Evolutionary conservation across 2,329 filamentous ascomycete genomes (phyloP), one percentile per base, ranked within the genome.

Genomic region (Phyllosticta ampelicida): DNA sequence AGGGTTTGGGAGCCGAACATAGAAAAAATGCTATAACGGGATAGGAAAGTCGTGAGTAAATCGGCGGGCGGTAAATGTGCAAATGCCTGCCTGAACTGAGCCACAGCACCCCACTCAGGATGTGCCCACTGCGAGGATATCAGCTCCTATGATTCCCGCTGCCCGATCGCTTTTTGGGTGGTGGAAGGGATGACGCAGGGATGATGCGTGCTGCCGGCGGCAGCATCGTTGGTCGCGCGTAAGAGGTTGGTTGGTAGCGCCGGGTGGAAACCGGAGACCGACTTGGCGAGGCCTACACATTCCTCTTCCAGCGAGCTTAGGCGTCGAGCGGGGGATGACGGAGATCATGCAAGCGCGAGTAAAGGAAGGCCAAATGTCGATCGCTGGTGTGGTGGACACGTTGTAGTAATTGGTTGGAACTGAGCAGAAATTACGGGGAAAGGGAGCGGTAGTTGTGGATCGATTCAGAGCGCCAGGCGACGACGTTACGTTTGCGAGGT

Each of bases 11-110:
- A 16, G 36, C 36, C 16, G 6, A 95, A 28, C 86, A 91, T 1
- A 87, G 89, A 63, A 88, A 91, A 66, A 94, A 99, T 11, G 13
- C 9, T 4, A 36, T 11, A 36, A 36, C 9, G 13, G 13, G 13
- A n/a, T n/a, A 44, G 36, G 36, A 44, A 44, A 44, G 36, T 44
- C 36, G 36, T 44, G 36, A n/a, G 36, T 44, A 44, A n/a, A 44
- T 44, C 36, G 36, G 36, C 36, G n/a, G 36, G n/a, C 36, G 36
- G 36, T 44, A 44, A 44, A 44, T 44, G 36, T 44, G 36, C 36
- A 44, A 44, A 44, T n/a, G 36, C 36, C 36, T n/a, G 36, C 36
- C 36, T 44, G 36, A 26, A 44, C 36, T 44, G 36, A 44, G 36
- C 36, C 36, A 44, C 36, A 26, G 23, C 23, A 44, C 11, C 36